phyloP scores from a whole-genome alignment of 2,329 filamentous ascomycete genomes.

The Phaeosphaeria sp. region DNA sequence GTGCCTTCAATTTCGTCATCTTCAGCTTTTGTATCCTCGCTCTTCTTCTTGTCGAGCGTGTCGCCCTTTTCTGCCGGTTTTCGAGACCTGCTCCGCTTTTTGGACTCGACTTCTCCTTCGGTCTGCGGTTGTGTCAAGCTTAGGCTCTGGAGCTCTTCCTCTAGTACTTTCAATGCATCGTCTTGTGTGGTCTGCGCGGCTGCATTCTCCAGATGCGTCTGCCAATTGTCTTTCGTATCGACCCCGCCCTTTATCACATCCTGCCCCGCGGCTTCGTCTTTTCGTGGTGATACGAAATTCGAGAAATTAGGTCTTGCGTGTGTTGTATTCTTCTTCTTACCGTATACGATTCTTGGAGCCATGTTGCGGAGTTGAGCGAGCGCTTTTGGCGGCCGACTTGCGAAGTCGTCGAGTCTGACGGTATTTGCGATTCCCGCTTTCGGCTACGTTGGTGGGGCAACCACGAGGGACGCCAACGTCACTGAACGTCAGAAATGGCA shows the following conservation, averaged over 20 bases:
- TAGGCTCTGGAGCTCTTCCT: constrained; percentile 8
- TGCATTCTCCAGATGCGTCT: constrained; percentile 11
- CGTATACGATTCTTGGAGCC: constrained; percentile 32
- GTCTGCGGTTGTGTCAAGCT: constrained; percentile 11
- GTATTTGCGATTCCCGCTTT: constrained; percentile 6
- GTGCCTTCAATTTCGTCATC: not conserved
- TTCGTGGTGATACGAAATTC: constrained; percentile 37
- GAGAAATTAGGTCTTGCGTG: constrained; percentile 36
- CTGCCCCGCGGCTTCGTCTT: constrained; percentile 13
- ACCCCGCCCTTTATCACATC: constrained; percentile 3
- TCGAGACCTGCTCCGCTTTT: constrained; percentile 13
- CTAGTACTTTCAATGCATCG: constrained; percentile 3
- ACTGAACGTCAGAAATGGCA: not conserved
- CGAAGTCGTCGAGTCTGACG: not conserved
- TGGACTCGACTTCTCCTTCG: constrained; percentile 3
- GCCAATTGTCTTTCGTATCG: constrained; percentile 5
- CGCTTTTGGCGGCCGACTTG: constrained; percentile 4
- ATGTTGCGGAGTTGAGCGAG: constrained; percentile 18
- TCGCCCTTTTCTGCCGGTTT: constrained; percentile 2
- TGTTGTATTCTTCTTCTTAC: constrained; percentile 32
- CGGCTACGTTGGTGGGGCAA: constrained; percentile 7
- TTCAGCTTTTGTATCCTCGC: not conserved
- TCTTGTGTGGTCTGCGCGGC: constrained; percentile 2
- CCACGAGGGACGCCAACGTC: not conserved
- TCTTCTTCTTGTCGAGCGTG: not conserved